Evolutionary conservation across 371 early-diverging fungal species (phyloP).

Genomic region (Sanchytrium tribonematis): DNA sequence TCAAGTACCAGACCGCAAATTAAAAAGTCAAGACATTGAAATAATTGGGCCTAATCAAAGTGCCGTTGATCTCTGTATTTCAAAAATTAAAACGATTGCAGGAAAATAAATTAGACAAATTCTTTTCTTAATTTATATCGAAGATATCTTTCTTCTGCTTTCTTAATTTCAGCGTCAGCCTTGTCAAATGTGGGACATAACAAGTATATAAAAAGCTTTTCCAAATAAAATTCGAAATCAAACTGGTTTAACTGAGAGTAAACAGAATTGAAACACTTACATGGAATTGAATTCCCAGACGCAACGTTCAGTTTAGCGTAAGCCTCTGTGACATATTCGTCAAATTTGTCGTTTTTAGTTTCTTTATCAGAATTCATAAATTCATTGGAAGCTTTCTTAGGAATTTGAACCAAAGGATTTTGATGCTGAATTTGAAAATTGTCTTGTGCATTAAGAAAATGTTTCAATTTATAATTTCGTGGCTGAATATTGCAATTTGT

Average conservation of each 20-base stretch:
- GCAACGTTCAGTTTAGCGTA: too few relatives aligned
- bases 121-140: neutral
- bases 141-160: neutral
- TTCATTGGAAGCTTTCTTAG: neutral
- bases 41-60: neutral
- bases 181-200: neutral
- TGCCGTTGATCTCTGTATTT: neutral
- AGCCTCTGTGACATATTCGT: neutral
- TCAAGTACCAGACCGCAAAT: neutral
- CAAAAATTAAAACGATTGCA: neutral
- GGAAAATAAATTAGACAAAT: neutral
- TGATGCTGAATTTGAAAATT: too few relatives aligned
- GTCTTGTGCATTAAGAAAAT: neutral
- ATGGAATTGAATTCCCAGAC: too few relatives aligned
- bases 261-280: neutral
- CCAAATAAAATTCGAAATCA: neutral
- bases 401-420: too few relatives aligned
- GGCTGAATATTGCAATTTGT: neutral
- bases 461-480: neutral
- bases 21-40: neutral
- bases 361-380: neutral
- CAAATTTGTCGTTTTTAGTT: neutral
- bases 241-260: neutral
- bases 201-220: neutral
- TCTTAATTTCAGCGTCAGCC: neutral